phyloP scores from a whole-genome alignment of 2,329 filamentous ascomycete genomes.

The Diplocarpon mali region DNA sequence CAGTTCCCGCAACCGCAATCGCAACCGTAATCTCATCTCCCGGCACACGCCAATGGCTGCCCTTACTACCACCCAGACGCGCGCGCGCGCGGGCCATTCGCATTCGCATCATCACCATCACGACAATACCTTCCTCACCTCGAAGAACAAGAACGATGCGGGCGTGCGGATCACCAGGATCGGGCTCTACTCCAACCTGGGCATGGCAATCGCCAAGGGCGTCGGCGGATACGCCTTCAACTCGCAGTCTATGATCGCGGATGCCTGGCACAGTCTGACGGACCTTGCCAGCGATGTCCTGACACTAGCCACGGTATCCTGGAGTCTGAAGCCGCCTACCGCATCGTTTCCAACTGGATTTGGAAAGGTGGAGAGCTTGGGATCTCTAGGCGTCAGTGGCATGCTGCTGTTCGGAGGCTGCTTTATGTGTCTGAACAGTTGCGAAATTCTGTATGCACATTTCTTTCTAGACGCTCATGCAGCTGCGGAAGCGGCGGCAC shows the following conservation, averaged over 20 bases:
- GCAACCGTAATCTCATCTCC: neutral
- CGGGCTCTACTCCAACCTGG: conserved; percentile 77
- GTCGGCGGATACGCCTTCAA: conserved; percentile 89
- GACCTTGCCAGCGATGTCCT: conserved; percentile 92
- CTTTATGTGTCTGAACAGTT: conserved; percentile 79
- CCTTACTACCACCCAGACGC: conserved; percentile 25
- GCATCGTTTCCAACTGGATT: conserved; percentile 81
- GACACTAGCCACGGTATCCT: conserved; percentile 88
- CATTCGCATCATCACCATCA: conserved; percentile 66
- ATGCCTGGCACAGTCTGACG: conserved; percentile 90
- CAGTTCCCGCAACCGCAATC: conserved; percentile 6
- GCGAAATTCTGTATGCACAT: conserved; percentile 58
- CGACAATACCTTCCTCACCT: conserved; percentile 74
- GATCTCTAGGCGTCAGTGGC: conserved; percentile 83
- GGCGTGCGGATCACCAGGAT: conserved; percentile 89
- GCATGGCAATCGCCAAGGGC: conserved; percentile 90
- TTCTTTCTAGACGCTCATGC: conserved; percentile 55
- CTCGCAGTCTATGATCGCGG: conserved; percentile 83
- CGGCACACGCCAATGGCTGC: conserved; percentile 23
- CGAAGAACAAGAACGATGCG: conserved; percentile 78
- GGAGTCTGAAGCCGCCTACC: conserved; percentile 77
- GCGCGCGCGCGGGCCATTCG: conserved; percentile 39
- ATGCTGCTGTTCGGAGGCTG: conserved; percentile 82
- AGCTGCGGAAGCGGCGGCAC: conserved; percentile 40
- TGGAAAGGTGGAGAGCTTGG: conserved; percentile 95